phyloP scores from a whole-genome alignment of 202 grass and related monocot genomes.

The Carex arenaria region DNA sequence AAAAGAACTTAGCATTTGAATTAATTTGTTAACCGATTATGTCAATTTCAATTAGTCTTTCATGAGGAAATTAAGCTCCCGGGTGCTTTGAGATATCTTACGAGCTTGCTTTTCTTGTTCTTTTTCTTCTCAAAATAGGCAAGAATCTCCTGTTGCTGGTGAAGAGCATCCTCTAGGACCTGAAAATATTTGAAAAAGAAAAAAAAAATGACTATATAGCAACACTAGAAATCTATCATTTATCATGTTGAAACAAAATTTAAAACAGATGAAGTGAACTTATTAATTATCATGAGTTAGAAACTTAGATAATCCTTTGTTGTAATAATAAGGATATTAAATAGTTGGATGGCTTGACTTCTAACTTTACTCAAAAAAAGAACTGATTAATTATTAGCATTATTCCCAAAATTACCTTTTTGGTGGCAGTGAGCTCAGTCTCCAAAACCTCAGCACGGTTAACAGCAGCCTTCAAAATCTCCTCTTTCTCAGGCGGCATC shows the following conservation, averaged over 20 bases:
- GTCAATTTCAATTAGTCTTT: not conserved
- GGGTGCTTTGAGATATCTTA: conserved; percentile 19
- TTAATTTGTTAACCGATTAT: not conserved
- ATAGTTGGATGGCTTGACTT: too few relatives aligned
- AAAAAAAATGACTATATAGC: not conserved
- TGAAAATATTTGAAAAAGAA: conserved; percentile 14
- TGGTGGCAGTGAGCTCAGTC: conserved; percentile 73
- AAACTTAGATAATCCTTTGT: too few relatives aligned
- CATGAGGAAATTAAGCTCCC: not conserved
- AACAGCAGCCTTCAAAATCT: conserved; percentile 54
- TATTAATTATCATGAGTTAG: not conserved
- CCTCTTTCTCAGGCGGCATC: conserved; percentile 69
- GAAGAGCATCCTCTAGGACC: conserved; percentile 53
- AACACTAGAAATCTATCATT: not conserved
- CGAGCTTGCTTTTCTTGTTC: conserved; percentile 69
- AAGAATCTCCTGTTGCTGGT: conserved; percentile 77
- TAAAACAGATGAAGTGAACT: not conserved
- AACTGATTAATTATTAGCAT: not conserved
- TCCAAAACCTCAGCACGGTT: conserved; percentile 60
- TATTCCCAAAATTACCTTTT: conserved; percentile 45
- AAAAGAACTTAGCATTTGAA: not conserved
- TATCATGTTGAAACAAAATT: not conserved
- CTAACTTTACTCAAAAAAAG: too few relatives aligned
- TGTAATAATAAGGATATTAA: too few relatives aligned
- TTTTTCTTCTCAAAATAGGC: conserved; percentile 96